Base-by-base conservation (phyloP, 2,329 filamentous ascomycete genomes). In the Pseudogymnoascus sp. region DNA sequence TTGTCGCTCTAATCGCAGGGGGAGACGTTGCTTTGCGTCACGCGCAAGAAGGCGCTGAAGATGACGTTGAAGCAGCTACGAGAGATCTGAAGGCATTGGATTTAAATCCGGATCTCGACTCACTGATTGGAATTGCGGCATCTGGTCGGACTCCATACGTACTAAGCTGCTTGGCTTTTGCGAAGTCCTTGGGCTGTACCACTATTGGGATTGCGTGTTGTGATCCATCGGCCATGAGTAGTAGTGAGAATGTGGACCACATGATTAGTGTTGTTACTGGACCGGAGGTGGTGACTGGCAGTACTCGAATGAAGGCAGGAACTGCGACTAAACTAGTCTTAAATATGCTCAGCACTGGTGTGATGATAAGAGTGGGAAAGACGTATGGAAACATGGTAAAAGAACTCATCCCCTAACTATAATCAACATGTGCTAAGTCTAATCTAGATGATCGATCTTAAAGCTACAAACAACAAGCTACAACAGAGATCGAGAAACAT, bases 271-370 rank as follows among this genome's bases (percentile, higher is more conserved):
- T 73, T n/a, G 68, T 78, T 1, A 75, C 76, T 1, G 77, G 77
- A 0, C 72, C 77, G 1, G 77, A 79, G 66, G 73, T 77, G 3
- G 71, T 78, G 2, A 77, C 76, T n/a, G 77, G 77, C 2, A 79
- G 77, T 65, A 79, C 77, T 1, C 69, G 77, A 30, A 70, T 79
- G 63, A 79, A 79, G 65, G 76, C 77, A 1, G 77, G 77, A 14
- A 79, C 75, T 0, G 76, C 75, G 1, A 78, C 77, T 0, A 79
- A 79, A 65, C 64, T 78, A 62, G 75, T 77, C 1, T 65, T 77
- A 49, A 77, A 79, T 62, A 78, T 78, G 75, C 66, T 78, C 2
- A 78, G 75, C 45, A 77, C 76, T 1, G 75, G 77, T 1, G 69
- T 73, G 7, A 77, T 77, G 73, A 74, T 78, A 35, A 71, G 69